Evolutionary conservation across 257 asterid genomes (phyloP).

Genomic region (Penstemon newberryi): DNA sequence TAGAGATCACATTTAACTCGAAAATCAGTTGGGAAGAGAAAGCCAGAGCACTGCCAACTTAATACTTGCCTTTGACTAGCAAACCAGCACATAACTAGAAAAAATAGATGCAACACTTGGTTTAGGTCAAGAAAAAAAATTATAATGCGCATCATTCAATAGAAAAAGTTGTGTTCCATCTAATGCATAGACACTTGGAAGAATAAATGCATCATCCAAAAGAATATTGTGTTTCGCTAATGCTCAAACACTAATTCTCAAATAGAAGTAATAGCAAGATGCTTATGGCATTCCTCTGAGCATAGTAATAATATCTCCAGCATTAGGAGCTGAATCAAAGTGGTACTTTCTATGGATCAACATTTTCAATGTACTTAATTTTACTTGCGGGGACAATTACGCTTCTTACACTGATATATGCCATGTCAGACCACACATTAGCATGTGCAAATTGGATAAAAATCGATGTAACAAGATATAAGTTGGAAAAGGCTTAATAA

Average conservation of each 20-base stretch:
- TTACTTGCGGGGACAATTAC: neutral
- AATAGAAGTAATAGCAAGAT: neutral
- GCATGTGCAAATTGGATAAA: conserved; percentile 3
- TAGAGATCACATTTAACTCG: conserved; percentile 24
- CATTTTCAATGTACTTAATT: neutral
- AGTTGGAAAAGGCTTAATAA: neutral
- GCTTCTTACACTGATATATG: neutral
- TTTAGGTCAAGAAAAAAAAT: too few species aligned
- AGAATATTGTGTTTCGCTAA: neutral
- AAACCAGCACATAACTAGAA: too few species aligned
- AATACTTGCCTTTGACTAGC: neutral
- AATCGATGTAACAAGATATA: too few species aligned
- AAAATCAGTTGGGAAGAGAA: conserved; percentile 23
- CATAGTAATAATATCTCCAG: neutral
- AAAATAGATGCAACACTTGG: too few species aligned
- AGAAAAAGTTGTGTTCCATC: neutral
- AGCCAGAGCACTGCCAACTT: conserved; percentile 22
- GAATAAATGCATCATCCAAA: neutral
- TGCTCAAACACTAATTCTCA: neutral
- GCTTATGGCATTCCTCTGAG: neutral
- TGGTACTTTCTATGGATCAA: neutral
- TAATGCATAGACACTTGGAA: neutral
- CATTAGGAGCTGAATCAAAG: neutral
- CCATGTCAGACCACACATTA: neutral
- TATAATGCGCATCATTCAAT: neutral